phyloP scores from a whole-genome alignment of 2,329 filamentous ascomycete genomes.

The Fusarium chaquense region DNA sequence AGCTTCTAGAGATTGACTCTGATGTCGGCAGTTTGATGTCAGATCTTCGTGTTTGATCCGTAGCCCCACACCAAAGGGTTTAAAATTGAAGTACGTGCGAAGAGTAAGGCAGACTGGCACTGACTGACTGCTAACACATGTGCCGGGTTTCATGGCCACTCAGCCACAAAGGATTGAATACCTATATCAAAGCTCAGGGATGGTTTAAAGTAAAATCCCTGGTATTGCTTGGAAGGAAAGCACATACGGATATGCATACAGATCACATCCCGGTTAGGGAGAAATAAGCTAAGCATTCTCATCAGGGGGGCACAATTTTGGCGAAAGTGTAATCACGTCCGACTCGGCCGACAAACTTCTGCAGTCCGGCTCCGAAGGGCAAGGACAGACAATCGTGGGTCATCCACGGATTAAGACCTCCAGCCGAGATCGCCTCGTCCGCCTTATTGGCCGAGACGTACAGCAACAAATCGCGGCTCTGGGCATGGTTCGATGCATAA shows the following conservation, averaged over 20 bases:
- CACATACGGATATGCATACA: background rate
- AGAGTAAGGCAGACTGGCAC: constrained; percentile 22
- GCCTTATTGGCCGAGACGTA: background rate
- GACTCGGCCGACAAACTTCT: constrained; percentile 16
- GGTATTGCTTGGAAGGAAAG: background rate
- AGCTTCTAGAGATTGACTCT: background rate
- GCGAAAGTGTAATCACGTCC: constrained; percentile 8
- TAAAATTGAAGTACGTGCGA: constrained; percentile 19
- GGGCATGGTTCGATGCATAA: background rate
- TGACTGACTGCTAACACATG: background rate
- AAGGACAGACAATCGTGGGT: background rate
- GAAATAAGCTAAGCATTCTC: constrained; percentile 12
- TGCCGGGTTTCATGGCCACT: constrained; percentile 15
- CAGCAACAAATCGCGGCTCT: background rate
- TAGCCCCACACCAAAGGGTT: constrained; percentile 16
- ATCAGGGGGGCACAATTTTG: constrained; percentile 17
- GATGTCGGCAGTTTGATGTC: constrained; percentile 15
- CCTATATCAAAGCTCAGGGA: constrained; percentile 9
- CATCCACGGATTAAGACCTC: constrained; percentile 20
- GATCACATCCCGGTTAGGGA: constrained; percentile 19
- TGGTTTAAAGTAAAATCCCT: background rate
- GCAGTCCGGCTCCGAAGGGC: constrained; percentile 20
- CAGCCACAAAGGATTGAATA: constrained; percentile 18
- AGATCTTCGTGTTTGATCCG: constrained; percentile 19
- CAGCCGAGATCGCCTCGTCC: constrained; percentile 3